Evolutionary conservation across 2,329 filamentous ascomycete species (phyloP).

Genomic region (Zymoseptoria ardabiliae): DNA sequence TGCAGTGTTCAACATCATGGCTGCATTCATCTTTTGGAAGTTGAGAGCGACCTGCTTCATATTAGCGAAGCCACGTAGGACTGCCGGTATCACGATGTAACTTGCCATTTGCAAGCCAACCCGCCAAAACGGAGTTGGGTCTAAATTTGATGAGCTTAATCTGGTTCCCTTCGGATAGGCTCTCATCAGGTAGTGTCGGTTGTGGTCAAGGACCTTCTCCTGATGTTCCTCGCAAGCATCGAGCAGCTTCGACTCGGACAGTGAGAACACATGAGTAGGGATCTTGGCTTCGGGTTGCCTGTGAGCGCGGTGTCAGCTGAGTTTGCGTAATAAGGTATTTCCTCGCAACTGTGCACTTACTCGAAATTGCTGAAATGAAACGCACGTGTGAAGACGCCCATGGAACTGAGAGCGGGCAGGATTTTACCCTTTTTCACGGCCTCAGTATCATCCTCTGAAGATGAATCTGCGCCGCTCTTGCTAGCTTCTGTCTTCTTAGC

Average conservation of each 20-base stretch:
- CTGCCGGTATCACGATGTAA: background rate
- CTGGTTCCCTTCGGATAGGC: slow-evolving; percentile 79
- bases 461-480: slow-evolving; percentile 30
- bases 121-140: slow-evolving; percentile 78
- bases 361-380: slow-evolving; percentile 71
- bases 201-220: slow-evolving; percentile 66
- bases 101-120: slow-evolving; percentile 69
- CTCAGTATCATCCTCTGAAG: slow-evolving; percentile 32
- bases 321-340: background rate
- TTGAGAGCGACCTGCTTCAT: slow-evolving; percentile 65
- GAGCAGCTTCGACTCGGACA: slow-evolving; percentile 57
- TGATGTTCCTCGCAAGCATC: slow-evolving; percentile 55
- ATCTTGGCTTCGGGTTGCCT: slow-evolving; percentile 48
- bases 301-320: background rate
- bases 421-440: slow-evolving; percentile 51
- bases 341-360: background rate
- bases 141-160: slow-evolving; percentile 77
- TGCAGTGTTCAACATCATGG: slow-evolving; percentile 92
- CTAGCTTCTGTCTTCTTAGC: slow-evolving; percentile 9
- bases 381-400: slow-evolving; percentile 82
- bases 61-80: slow-evolving; percentile 1
- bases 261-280: slow-evolving; percentile 57
- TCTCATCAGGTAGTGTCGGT: slow-evolving; percentile 74
- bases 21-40: slow-evolving; percentile 85
- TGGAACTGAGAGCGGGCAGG: slow-evolving; percentile 60